A percentile compares a stretch with the other conserved stretches of the same genome.
These are phyloP conservation scores for Rhizophagus prolifer DNA, from an alignment of 192 early-diverging fungal species.

Conservation along the genomic window DNA sequence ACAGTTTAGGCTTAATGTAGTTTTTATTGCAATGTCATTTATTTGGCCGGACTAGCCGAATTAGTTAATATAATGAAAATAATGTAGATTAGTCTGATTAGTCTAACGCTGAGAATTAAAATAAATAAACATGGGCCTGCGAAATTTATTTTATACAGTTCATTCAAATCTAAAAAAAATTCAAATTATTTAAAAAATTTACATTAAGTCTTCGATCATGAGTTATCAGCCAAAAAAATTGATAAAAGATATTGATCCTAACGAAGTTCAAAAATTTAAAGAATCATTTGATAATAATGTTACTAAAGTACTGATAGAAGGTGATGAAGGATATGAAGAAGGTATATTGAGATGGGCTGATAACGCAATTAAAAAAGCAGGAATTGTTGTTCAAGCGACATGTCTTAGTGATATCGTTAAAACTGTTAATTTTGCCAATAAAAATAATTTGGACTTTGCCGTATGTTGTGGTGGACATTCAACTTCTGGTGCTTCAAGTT, in stretches of 20 bases:
- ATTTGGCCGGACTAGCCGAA: no score
- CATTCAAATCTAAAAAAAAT: no score
- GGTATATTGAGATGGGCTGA: not conserved
- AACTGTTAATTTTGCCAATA: slow-evolving; percentile 22
- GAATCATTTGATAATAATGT: not conserved
- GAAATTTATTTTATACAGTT: no score
- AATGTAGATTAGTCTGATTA: no score
- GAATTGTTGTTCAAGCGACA: slow-evolving; percentile 3
- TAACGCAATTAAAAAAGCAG: not conserved
- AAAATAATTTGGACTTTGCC: slow-evolving; percentile 31
- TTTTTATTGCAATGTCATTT: no score
- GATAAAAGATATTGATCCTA: not conserved
- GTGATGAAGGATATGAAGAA: not conserved
- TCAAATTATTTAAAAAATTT: no score
- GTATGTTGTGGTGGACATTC: slow-evolving; percentile 39
- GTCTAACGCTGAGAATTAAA: no score
- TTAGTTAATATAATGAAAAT: no score
- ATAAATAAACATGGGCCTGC: no score
- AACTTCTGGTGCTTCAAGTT: slow-evolving; percentile 32
- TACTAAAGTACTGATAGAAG: not conserved
- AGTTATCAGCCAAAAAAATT: not conserved
- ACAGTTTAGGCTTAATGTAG: no score
- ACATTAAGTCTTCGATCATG: not conserved
- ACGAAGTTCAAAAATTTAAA: not conserved
- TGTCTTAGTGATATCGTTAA: not conserved